Evolutionary conservation across 2,329 filamentous ascomycete genomes (phyloP).

Genomic region (Colletotrichum sp.): DNA sequence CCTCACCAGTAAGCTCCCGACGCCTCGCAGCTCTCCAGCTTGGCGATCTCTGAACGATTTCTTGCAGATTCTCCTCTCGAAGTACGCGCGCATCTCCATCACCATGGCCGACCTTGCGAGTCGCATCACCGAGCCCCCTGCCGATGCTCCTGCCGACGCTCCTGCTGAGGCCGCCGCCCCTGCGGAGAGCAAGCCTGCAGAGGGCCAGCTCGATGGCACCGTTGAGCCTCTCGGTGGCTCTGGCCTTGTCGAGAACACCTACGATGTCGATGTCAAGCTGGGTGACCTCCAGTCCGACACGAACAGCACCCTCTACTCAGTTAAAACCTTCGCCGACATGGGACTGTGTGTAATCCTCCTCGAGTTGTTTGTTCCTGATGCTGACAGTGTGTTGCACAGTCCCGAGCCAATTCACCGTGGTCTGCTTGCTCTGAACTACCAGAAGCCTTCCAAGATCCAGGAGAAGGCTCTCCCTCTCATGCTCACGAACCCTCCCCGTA

Average conservation of each 20-base stretch:
- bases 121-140: slow-evolving; percentile 50
- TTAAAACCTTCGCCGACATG: slow-evolving; percentile 82
- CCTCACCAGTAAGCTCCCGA: slow-evolving; percentile 10
- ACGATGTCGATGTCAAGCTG: slow-evolving; percentile 90
- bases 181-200: slow-evolving; percentile 14
- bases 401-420: slow-evolving; percentile 71
- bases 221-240: slow-evolving; percentile 48
- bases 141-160: slow-evolving; percentile 22
- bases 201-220: slow-evolving; percentile 39
- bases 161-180: slow-evolving; percentile 24
- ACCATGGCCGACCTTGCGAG: slow-evolving; percentile 55
- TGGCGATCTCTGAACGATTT: slow-evolving; percentile 4
- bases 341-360: slow-evolving; percentile 67
- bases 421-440: slow-evolving; percentile 81
- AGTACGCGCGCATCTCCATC: not conserved
- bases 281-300: slow-evolving; percentile 87
- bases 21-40: slow-evolving; percentile 15
- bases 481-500: slow-evolving; percentile 81
- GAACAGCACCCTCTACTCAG: slow-evolving; percentile 86
- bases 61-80: not conserved
- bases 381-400: slow-evolving; percentile 21
- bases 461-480: slow-evolving; percentile 92
- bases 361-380: not conserved
- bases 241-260: slow-evolving; percentile 72
- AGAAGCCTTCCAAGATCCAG: slow-evolving; percentile 97